phyloP scores from a whole-genome alignment of 768 basidiomycete species.

The Suillus ampliporus region DNA sequence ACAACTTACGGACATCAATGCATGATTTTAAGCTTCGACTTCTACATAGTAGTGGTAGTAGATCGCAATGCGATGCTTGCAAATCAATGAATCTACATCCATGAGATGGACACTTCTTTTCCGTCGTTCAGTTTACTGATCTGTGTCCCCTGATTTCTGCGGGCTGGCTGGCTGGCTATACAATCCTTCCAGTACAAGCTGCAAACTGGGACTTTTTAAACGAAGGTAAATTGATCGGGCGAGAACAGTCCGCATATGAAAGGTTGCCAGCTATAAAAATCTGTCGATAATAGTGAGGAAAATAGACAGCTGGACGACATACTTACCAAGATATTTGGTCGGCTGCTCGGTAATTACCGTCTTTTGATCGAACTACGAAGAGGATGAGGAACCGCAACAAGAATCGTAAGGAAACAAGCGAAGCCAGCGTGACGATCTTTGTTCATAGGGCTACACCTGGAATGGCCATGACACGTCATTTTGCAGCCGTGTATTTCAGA shows the following conservation, averaged over 20 bases:
- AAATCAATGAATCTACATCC: not conserved
- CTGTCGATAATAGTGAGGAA: not conserved
- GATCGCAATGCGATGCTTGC: too few species aligned
- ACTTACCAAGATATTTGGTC: too few species aligned
- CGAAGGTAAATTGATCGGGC: not conserved
- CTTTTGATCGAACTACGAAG: too few species aligned
- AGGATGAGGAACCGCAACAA: too few species aligned
- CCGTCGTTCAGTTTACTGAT: not conserved
- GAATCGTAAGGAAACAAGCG: too few species aligned
- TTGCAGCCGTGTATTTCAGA: not conserved
- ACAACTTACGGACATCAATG: not conserved
- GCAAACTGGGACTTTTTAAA: not conserved
- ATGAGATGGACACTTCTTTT: not conserved
- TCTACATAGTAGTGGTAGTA: too few species aligned
- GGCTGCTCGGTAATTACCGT: too few species aligned
- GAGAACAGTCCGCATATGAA: not conserved
- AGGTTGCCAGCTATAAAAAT: not conserved
- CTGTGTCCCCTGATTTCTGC: not conserved
- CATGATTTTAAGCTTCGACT: too few species aligned
- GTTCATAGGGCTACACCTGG: too few species aligned
- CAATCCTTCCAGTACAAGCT: not conserved
- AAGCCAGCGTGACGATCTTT: too few species aligned
- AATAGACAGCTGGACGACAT: too few species aligned
- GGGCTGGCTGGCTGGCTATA: not conserved
- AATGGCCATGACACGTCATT: not conserved